Conservation (phyloP, 768 basidiomycete genomes). For the Tremella fuciformis region DNA sequence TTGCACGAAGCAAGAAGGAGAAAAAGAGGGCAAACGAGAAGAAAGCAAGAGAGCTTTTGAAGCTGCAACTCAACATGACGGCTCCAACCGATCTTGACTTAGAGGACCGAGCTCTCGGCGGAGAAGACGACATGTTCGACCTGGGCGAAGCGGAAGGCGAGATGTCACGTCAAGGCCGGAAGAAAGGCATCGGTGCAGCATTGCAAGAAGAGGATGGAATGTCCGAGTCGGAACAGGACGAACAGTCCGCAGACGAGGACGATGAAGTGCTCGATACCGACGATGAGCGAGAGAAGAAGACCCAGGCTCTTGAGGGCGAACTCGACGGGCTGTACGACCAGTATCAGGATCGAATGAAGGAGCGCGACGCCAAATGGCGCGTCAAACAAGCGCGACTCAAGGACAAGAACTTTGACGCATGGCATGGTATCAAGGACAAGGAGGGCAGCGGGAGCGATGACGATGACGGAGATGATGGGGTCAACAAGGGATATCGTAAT, state of each 20-base stretch:
- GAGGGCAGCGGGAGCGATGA: slow-evolving; percentile 34
- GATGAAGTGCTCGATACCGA: slow-evolving; percentile 59
- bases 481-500: slow-evolving; percentile 57
- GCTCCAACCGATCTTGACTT: slow-evolving; percentile 94
- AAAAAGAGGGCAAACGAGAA: slow-evolving; percentile 83
- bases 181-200: slow-evolving; percentile 56
- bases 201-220: slow-evolving; percentile 54
- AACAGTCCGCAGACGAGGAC: slow-evolving; percentile 50
- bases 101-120: slow-evolving; percentile 60
- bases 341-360: slow-evolving; percentile 74
- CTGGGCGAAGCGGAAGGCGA: slow-evolving; percentile 63
- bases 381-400: slow-evolving; percentile 72
- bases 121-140: slow-evolving; percentile 82
- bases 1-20: slow-evolving; percentile 70
- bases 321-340: slow-evolving; percentile 83
- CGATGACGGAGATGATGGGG: slow-evolving; percentile 46
- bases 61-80: slow-evolving; percentile 96
- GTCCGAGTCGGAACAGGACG: slow-evolving; percentile 47
- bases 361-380: slow-evolving; percentile 82
- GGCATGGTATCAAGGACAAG: slow-evolving; percentile 65
- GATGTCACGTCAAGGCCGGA: slow-evolving; percentile 53
- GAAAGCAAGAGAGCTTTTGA: slow-evolving; percentile 79
- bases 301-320: slow-evolving; percentile 71
- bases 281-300: slow-evolving; percentile 63
- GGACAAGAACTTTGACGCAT: slow-evolving; percentile 71